phyloP scores from a whole-genome alignment of 148 eudicot species.

The Drosera capensis region DNA sequence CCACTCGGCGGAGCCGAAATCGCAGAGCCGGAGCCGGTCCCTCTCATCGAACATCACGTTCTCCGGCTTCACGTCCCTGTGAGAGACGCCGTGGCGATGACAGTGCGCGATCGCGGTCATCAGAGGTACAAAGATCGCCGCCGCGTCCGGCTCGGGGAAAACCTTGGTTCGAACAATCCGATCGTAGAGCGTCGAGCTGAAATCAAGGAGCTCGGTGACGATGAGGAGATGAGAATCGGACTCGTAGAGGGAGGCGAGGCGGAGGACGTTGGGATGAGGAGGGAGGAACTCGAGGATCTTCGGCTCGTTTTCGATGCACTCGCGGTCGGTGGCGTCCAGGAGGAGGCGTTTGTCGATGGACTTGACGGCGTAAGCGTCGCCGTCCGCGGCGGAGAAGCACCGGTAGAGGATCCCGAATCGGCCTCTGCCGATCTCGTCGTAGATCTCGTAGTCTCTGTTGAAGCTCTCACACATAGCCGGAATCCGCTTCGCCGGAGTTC shows the following conservation, averaged over 20 bases:
- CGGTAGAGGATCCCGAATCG: conserved; percentile 68
- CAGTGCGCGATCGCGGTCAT: conserved; percentile 41
- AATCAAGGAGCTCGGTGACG: conserved; percentile 25
- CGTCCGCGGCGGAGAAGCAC: conserved; percentile 29
- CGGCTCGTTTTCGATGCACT: conserved; percentile 30
- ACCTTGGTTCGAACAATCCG: conserved; percentile 7
- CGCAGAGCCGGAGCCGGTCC: conserved; percentile 42
- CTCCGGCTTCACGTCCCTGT: conserved; percentile 79
- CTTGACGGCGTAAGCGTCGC: conserved; percentile 42
- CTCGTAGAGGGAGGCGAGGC: conserved; percentile 23
- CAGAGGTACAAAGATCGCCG: conserved; percentile 24
- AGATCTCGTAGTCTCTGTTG: conserved; percentile 41
- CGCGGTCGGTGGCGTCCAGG: conserved; percentile 18
- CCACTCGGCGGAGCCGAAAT: conserved; percentile 82
- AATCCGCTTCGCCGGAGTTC: too few species aligned
- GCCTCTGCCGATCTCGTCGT: conserved; percentile 81
- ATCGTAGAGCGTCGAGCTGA: conserved; percentile 21
- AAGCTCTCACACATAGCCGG: conserved; percentile 51
- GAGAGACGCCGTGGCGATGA: conserved; percentile 61
- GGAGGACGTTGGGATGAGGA: conserved; percentile 27
- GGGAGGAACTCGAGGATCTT: conserved; percentile 27
- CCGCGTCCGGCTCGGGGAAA: conserved; percentile 41
- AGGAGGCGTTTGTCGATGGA: conserved; percentile 48
- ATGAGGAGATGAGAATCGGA: conserved; percentile 20
- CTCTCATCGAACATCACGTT: conserved; percentile 51